Percentiles rank a stretch among this genome's conserved stretches.
Conservation (phyloP, 2,329 filamentous ascomycete species). For the Cytospora schulzeri region DNA sequence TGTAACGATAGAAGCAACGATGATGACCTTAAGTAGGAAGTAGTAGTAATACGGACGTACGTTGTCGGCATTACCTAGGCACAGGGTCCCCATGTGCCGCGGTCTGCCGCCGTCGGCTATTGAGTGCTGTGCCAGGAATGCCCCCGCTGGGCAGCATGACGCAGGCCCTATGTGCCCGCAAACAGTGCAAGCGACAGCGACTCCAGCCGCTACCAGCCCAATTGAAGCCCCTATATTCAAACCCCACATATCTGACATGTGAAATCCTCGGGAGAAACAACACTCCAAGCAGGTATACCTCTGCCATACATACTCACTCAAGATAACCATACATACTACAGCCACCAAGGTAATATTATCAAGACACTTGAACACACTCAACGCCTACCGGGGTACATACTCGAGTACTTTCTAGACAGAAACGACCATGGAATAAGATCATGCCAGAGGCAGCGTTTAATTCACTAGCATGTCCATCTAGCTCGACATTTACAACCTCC, state of each 20-base stretch:
- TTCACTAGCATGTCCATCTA: not conserved
- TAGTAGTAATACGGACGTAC: too few species aligned
- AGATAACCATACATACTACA: too few species aligned
- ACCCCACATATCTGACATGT: conserved; percentile 11
- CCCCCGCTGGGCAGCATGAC: conserved; percentile 13
- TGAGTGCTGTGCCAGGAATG: not conserved
- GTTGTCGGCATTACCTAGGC: too few species aligned
- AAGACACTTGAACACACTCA: not conserved
- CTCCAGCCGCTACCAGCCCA: conserved; percentile 4
- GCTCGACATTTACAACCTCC: not conserved
- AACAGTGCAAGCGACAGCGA: not conserved
- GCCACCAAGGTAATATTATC: not conserved
- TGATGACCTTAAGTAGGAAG: too few species aligned
- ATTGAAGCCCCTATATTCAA: not conserved
- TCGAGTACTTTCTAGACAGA: too few species aligned
- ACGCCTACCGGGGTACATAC: not conserved
- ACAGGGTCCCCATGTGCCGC: not conserved
- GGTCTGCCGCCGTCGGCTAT: not conserved
- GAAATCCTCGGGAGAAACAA: conserved; percentile 9
- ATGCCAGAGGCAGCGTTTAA: not conserved
- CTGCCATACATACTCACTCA: not conserved
- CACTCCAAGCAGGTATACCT: not conserved
- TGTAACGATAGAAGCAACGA: not conserved
- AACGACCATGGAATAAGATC: not conserved
- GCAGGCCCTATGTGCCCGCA: conserved; percentile 10